Base-by-base conservation (phyloP, 2,329 filamentous ascomycete species). In the Hypoxylon sp. region DNA sequence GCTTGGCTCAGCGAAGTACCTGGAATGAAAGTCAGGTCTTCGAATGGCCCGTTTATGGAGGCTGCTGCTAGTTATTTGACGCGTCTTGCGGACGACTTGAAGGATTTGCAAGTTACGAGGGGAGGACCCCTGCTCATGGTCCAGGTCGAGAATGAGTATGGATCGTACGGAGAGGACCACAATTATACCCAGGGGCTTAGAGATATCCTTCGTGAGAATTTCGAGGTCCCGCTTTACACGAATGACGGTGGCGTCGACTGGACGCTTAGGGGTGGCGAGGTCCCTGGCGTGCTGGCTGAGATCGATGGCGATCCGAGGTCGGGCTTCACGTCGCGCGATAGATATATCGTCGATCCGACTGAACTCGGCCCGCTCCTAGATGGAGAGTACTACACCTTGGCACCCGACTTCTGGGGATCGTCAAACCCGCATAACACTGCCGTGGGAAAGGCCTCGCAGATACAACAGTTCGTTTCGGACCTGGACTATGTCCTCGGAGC, bases 131-230 rank as follows among this genome's bases (percentile, higher is more conserved):
- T 86, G n/a, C 70, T 86, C 20, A 85, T 85, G 83, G 79, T 83
- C 0, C 84, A 86, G 72, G 78, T 85, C 7, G 84, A 86, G 72
- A 85, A 86, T 58, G 84, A 86, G 68, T 87, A 86, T 62, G 84
- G 85, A 0, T 84, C 80, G 22, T 86, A 82, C 50, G 84, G 82
- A 14, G 76, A 76, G 4, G 79, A 86, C 62, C 82, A 85, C 59
- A 71, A 73, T 1, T 86, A 87, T 68, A 83, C 81, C 5, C 69
- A 73, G 4, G 79, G 78, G 0, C 49, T 85, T 25, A 75, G 80
- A 6, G 80, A 84, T 58, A 81, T 85, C 6, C 75, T 86, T n/a
- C 75, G 69, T 6, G 71, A 65, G 0, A 80, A 79, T 49, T 86
- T 85, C 58, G 81, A 84, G 6, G 75, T 82, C 3, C 76, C 79